Evolutionary conservation across 441 rosid species (phyloP).

Genomic region (Eruca vesicaria): DNA sequence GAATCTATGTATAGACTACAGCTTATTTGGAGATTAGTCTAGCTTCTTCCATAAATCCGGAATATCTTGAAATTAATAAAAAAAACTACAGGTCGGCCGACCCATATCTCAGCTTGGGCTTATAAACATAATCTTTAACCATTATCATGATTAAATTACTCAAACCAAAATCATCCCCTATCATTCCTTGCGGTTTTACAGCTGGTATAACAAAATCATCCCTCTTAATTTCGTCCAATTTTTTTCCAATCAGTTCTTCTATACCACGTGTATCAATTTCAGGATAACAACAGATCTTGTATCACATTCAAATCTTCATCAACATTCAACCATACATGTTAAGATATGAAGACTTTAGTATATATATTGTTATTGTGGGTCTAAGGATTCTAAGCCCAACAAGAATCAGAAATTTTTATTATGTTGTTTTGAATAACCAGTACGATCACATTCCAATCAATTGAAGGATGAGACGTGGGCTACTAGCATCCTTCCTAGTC

Average conservation of each 20-base stretch:
- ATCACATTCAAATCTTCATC: background rate
- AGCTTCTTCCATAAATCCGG: too few species aligned
- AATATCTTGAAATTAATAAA: too few species aligned
- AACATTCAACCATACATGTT: background rate
- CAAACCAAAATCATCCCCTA: background rate
- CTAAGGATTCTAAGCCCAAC: slow-evolving; percentile 6
- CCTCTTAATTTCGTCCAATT: slow-evolving; percentile 15
- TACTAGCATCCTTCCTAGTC: background rate
- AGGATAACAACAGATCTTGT: slow-evolving; percentile 26
- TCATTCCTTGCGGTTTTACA: slow-evolving; percentile 24
- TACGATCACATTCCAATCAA: background rate
- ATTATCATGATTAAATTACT: background rate
- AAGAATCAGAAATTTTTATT: background rate
- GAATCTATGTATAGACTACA: too few species aligned
- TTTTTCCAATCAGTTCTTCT: slow-evolving; percentile 17
- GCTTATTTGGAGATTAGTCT: too few species aligned
- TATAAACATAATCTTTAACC: slow-evolving; percentile 5
- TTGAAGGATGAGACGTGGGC: slow-evolving; percentile 3
- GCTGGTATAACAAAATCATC: slow-evolving; percentile 30
- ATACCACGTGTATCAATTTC: slow-evolving; percentile 5
- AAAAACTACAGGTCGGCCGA: too few species aligned
- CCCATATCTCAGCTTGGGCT: slow-evolving; percentile 3
- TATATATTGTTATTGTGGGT: slow-evolving; percentile 11
- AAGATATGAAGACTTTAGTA: background rate
- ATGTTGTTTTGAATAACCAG: too few species aligned